Base-by-base conservation (phyloP, 495 filamentous ascomycete species). In the Neurospora sp. region DNA sequence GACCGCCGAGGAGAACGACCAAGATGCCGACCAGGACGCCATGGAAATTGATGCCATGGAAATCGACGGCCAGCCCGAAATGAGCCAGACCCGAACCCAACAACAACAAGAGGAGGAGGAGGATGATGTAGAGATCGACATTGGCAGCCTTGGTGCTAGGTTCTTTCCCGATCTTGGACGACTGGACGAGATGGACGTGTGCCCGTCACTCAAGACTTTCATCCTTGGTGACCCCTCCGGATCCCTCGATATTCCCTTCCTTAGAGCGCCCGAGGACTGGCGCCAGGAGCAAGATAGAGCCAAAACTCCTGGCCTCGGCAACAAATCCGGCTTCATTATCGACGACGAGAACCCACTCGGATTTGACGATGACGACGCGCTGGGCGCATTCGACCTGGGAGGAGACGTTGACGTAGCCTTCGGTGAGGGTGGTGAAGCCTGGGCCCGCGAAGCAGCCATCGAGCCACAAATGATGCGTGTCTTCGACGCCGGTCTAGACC, bases 161-260 rank as follows among this genome's bases (percentile, higher is more conserved):
- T 99, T 97, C 85, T 98, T 99, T 81, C 94, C 94, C 0, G 89
- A 97, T 75, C 85, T 99, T 31, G 81, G 85, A 71, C 83, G 79
- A 45, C 82, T 99, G 18, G 93, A 95, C 69, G 87, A 89, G 71
- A 92, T 97, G 83, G 94, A 98, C 82, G 91, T 99, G 61, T 99
- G 96, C 78, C 95, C 94, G 0, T 98, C 96, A 0, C 83, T 99
- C 45, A 97, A 98, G 81, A 93, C 89, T 27, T 93, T 97, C 74
- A 93, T 97, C 75, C 86, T 99, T 3, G 95, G 95, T 22, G 91
- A 96, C 79, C 88, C 91, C 3, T 90, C 90, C 22, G 92, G 90
- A n/a, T 90, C 92, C 12, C 80, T 96, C 41, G 92, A 98, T 78
- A 92, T 98, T 40, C 94, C 96, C 3, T 96, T 98, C 78, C 86